phyloP scores from a whole-genome alignment of 2,329 filamentous ascomycete genomes.

The Cladosporium sp. region DNA sequence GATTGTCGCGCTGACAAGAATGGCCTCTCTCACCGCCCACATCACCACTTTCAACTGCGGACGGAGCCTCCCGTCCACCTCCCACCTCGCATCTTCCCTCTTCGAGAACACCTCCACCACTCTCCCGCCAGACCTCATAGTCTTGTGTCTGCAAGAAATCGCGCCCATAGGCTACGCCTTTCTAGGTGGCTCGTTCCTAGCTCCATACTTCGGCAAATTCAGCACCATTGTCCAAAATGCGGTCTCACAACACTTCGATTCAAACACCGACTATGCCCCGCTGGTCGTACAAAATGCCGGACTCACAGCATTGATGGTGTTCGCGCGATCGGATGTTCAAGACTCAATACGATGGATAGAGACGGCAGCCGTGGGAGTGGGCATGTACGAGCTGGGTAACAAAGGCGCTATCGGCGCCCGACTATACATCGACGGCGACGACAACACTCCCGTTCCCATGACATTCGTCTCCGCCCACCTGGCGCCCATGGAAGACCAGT shows the following conservation, averaged over 20 bases:
- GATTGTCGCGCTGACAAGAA: slow-evolving; percentile 3
- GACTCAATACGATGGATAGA: slow-evolving; percentile 59
- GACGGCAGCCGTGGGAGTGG: slow-evolving; percentile 77
- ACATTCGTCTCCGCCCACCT: slow-evolving; percentile 87
- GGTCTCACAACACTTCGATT: slow-evolving; percentile 51
- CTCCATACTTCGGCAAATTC: slow-evolving; percentile 68
- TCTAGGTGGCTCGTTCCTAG: slow-evolving; percentile 73
- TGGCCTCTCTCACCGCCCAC: slow-evolving; percentile 58
- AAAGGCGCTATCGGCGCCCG: slow-evolving; percentile 85
- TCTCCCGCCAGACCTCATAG: slow-evolving; percentile 60
- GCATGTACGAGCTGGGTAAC: slow-evolving; percentile 83
- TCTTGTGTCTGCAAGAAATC: slow-evolving; percentile 75
- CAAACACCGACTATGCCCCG: slow-evolving; percentile 58
- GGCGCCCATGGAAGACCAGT: slow-evolving; percentile 76
- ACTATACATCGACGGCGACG: slow-evolving; percentile 52
- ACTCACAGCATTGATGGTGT: slow-evolving; percentile 85
- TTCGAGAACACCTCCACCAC: slow-evolving; percentile 33
- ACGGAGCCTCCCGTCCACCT: slow-evolving; percentile 61
- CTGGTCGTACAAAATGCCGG: slow-evolving; percentile 70
- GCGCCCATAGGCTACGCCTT: slow-evolving; percentile 79
- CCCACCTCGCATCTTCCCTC: slow-evolving; percentile 61
- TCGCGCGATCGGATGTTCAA: slow-evolving; percentile 58
- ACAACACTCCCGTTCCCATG: slow-evolving; percentile 50
- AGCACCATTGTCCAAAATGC: slow-evolving; percentile 50
- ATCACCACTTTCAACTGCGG: slow-evolving; percentile 88